Evolutionary conservation across 768 basidiomycete genomes (phyloP).

Genomic region (Psilocybe cubensis): DNA sequence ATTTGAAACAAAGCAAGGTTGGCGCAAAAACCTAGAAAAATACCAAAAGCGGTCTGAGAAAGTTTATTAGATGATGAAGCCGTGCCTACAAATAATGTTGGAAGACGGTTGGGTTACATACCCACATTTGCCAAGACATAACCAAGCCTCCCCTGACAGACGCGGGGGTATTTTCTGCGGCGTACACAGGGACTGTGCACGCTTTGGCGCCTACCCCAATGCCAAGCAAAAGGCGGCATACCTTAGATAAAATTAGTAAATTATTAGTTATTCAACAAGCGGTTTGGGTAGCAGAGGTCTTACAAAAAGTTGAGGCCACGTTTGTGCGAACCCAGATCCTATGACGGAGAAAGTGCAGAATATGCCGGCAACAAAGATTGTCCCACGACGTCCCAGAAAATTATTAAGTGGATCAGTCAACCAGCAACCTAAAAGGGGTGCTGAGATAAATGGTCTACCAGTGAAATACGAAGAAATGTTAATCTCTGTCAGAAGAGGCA

Average conservation of each 20-base stretch:
- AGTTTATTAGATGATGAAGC: not conserved
- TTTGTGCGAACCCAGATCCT: slow-evolving; percentile 48
- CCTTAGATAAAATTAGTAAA: slow-evolving; percentile 16
- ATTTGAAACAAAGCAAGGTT: slow-evolving; percentile 60
- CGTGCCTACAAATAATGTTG: not conserved
- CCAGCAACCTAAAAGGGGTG: slow-evolving; percentile 44
- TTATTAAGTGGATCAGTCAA: slow-evolving; percentile 57
- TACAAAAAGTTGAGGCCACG: slow-evolving; percentile 51
- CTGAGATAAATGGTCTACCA: slow-evolving; percentile 39
- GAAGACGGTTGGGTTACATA: slow-evolving; percentile 19
- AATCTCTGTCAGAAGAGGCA: not conserved
- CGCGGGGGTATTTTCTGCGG: slow-evolving; percentile 75
- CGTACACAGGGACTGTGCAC: slow-evolving; percentile 58
- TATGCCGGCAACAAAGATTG: slow-evolving; percentile 55
- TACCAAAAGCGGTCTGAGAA: slow-evolving; percentile 71
- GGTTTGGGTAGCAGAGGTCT: slow-evolving; percentile 15
- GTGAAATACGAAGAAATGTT: not conserved
- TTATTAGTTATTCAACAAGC: not conserved
- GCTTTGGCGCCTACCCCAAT: slow-evolving; percentile 64
- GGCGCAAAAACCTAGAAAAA: slow-evolving; percentile 66
- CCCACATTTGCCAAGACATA: slow-evolving; percentile 91
- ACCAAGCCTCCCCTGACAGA: slow-evolving; percentile 82
- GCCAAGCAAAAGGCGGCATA: slow-evolving; percentile 58
- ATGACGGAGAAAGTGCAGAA: slow-evolving; percentile 50
- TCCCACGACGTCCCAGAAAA: slow-evolving; percentile 59